These are phyloP conservation scores for Tetradesmus obliquus DNA, from an alignment of 139 green algal species.

Conservation along the genomic window DNA sequence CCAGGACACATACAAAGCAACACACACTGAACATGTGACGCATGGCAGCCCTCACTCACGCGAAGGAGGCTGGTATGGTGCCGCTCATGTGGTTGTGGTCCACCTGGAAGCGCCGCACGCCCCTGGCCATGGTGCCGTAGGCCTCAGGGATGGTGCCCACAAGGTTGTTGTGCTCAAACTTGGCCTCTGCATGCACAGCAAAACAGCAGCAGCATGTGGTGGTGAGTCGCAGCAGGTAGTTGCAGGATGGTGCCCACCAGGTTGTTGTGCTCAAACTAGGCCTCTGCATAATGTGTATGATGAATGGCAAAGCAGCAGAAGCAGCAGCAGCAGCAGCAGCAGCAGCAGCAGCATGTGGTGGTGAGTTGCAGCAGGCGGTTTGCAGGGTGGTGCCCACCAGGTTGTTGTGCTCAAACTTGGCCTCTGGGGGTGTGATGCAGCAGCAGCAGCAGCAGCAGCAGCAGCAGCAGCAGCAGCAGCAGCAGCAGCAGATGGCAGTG, in stretches of 20 bases:
- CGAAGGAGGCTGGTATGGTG: constrained; percentile 54
- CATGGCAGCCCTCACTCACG: constrained; percentile 4
- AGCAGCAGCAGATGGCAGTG: background rate
- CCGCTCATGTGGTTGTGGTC: constrained; percentile 60
- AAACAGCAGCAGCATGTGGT: background rate
- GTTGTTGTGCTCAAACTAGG: constrained; percentile 60
- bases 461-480: too few relatives aligned
- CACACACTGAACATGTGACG: background rate
- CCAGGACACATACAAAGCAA: background rate
- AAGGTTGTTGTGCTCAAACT: constrained; percentile 58
- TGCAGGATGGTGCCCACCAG: constrained; percentile 43
- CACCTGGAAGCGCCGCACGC: constrained; percentile 46
- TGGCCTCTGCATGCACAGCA: constrained; percentile 31
- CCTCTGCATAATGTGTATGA: background rate
- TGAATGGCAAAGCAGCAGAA: too few relatives aligned
- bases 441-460: background rate
- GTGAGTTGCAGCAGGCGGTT: too few relatives aligned
- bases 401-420: constrained; percentile 60
- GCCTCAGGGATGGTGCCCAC: constrained; percentile 42
- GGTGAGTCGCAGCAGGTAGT: background rate
- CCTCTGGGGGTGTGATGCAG: background rate
- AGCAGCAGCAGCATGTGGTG: background rate
- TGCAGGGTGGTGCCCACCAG: constrained; percentile 42
- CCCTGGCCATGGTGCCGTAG: constrained; percentile 32
- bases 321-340: too few relatives aligned